Evolutionary conservation across 371 early-diverging fungal genomes (phyloP).

Genomic region (Fennellomyces sp.): DNA sequence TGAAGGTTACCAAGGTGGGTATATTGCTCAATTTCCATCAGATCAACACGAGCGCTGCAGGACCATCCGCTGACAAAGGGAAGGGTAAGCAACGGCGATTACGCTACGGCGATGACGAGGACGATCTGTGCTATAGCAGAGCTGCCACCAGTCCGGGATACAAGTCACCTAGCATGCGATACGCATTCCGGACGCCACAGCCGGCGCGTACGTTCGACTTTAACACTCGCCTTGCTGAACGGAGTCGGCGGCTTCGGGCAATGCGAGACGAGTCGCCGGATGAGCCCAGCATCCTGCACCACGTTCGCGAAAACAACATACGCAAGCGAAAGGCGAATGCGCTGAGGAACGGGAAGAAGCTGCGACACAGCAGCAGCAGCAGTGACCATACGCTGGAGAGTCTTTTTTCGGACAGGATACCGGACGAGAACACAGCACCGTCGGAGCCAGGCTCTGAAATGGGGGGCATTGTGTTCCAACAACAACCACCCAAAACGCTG

Average conservation of each 20-base stretch:
- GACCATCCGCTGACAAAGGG: neutral
- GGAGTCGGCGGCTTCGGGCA: neutral
- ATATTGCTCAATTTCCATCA: neutral
- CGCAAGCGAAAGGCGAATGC: conserved; percentile 17
- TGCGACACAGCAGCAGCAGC: conserved; percentile 9
- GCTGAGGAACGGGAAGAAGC: neutral
- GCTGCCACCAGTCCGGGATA: conserved; percentile 20
- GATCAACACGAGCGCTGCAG: neutral
- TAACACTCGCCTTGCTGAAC: neutral
- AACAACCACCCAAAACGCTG: neutral
- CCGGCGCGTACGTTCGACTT: conserved; percentile 15
- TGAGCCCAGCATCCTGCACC: conserved; percentile 30
- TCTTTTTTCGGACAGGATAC: conserved; percentile 5
- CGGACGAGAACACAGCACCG: conserved; percentile 18
- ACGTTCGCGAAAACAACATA: conserved; percentile 33
- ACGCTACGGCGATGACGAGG: neutral
- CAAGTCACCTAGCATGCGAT: conserved; percentile 10
- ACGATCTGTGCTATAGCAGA: conserved; percentile 5
- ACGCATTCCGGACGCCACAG: conserved; percentile 42
- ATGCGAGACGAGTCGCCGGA: conserved; percentile 9
- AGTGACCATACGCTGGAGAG: conserved; percentile 9
- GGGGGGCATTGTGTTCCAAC: neutral
- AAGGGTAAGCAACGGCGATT: neutral
- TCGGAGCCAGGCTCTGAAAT: conserved; percentile 13
- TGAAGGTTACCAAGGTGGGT: neutral